Percentiles rank a stretch among this genome's conserved stretches.
These are phyloP conservation scores for Trichoderma oligosporum DNA, from an alignment of 2,329 filamentous ascomycete genomes.

Conservation along the genomic window DNA sequence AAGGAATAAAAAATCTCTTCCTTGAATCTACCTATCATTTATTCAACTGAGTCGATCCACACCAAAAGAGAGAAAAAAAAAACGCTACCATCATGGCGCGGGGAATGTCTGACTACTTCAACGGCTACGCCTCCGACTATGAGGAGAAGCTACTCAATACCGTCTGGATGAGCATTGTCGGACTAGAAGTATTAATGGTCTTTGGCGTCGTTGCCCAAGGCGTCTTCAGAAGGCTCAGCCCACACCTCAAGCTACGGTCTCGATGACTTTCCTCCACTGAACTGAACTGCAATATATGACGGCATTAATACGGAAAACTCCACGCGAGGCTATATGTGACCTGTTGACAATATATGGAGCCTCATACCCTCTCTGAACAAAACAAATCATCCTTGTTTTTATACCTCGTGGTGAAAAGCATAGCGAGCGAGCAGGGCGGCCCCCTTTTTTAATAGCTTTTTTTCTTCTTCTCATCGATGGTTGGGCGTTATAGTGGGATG, in stretches of 20 bases:
- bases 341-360: not conserved
- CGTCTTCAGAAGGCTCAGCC: slow-evolving; percentile 27
- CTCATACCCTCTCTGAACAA: not conserved
- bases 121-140: slow-evolving; percentile 31
- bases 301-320: not conserved
- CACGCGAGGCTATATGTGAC: no score
- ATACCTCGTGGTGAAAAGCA: not conserved
- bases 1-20: not conserved
- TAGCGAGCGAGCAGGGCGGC: slow-evolving; percentile 6
- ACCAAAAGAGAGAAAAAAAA: not conserved
- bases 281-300: not conserved
- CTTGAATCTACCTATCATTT: not conserved
- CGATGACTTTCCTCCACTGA: not conserved
- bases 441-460: not conserved
- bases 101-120: slow-evolving; percentile 26
- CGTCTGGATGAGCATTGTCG: slow-evolving; percentile 46
- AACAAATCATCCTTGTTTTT: not conserved
- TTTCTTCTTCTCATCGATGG: not conserved
- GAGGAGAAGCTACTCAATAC: slow-evolving; percentile 43
- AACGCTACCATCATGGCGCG: slow-evolving; percentile 10
- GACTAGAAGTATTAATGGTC: slow-evolving; percentile 44
- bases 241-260: slow-evolving; percentile 17
- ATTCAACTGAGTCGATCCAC: not conserved
- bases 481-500: slow-evolving; percentile 1
- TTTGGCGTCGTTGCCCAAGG: slow-evolving; percentile 36